Base-by-base conservation (phyloP, 2,329 filamentous ascomycete species). In the Exophiala spinifera region DNA sequence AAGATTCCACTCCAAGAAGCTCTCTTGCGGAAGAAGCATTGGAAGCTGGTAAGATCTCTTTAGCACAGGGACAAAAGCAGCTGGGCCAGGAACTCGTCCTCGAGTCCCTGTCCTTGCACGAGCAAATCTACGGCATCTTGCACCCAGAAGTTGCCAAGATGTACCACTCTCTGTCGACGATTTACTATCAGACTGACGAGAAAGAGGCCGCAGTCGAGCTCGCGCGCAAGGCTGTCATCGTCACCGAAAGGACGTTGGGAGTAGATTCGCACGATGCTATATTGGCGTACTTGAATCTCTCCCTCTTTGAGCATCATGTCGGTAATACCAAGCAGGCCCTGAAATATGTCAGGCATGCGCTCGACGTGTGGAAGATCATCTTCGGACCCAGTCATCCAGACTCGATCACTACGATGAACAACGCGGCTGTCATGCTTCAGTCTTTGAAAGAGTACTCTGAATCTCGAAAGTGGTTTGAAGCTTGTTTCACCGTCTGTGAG, bases 381-480 rank as follows among this genome's bases (percentile, higher is more conserved):
- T 99, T 96, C 69, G 94, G 94, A 28, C 78, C 87, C 25, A 88
- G 90, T 65, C 94, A 99, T 73, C 94, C 94, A 2, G 94, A 99
- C 74, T 95, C 91, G 7, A 96, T 99, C 73, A 99, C 95, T 7
- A 97, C 94, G 14, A 87, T 97, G 74, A 99, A 97, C 81, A 99
- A 99, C 67, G 92, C 90, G 17, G 94, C 94, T 6, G 94, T 99
- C 56, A 99, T 99, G 94, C 84, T 99, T 55, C 94, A 99, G 74
- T 86, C 91, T 52, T 82, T 96, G 65, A 96, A 97, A 79, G 86
- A 88, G 57, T 99, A 95, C 76, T 87, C 92, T 65, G 90, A 96
- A 73, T 97, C 92, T 43, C 87, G 94, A 48, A 80, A 92, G 59
- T 99, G 94, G 94, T 99, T 99, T 68, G 94, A 97, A 73, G 87